Base-by-base conservation (phyloP, 148 eudicot genomes). In the Persicaria tinctoria region DNA sequence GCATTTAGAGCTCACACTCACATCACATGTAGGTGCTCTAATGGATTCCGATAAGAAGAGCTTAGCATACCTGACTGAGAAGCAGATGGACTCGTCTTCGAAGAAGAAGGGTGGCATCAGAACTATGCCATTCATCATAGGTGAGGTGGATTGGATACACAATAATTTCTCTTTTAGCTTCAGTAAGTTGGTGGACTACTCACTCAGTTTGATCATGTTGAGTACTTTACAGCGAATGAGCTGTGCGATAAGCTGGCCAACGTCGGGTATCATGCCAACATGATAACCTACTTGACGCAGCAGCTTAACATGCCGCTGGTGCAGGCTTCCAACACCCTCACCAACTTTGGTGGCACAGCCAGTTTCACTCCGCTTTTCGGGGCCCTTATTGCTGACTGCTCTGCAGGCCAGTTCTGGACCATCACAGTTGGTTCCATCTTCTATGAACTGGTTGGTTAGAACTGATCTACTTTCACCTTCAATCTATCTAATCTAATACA, bases 61-160 rank as follows among this genome's bases (percentile, higher is more conserved):
- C 68, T 60, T 60, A 60, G 66, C 41, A 6, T 56, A 56, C 62
- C 9, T 16, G 23, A 17, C 17, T 23, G 59, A 55, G 16, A 55
- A n/a, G 59, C 68, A 60, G 32, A 60, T 23, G 41, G 75, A 76
- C 75, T 82, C 76, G 45, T 44, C 4, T 73, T 64, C 77, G 77
- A 73, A 12, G 70, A 81, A 78, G 81, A 86, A 77, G 9, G 97
- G 97, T 13, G 97, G 97, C 41, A 80, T 92, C 50, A 83, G 75
- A 82, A 87, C 95, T 44, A 86, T 92, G 97, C 97, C 97, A 17
- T 92, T 92, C 77, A 92, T 92, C 51, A 89, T 92, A 41, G 90
- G 97, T 90, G 44, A 82, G 90, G 76, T 70, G 45, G 56, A 47
- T 47, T 66, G n/a, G 23, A 32, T 32, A 32, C 41, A 32, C 41